A percentile compares a stretch with the other conserved stretches of the same genome.
phyloP scores from a whole-genome alignment of 495 filamentous ascomycete genomes.

The Poronia punctata region DNA sequence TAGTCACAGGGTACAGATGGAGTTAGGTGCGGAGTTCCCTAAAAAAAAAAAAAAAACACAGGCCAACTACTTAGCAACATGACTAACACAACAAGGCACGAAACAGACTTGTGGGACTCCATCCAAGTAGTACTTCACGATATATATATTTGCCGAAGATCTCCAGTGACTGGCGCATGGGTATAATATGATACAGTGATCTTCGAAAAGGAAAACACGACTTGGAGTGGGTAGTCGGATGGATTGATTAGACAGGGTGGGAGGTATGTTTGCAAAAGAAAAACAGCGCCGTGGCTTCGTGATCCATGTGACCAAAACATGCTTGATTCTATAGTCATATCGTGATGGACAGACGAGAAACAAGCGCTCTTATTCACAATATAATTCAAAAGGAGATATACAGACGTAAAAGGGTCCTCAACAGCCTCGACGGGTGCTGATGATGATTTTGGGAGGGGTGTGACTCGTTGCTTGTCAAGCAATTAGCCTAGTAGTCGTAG shows the following conservation, averaged over 20 bases:
- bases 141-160: neutral
- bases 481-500: conserved; percentile 33
- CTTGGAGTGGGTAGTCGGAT: neutral
- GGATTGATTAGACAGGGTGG: neutral
- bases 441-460: too few relatives aligned
- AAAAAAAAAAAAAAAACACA: too few relatives aligned
- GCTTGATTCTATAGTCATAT: neutral
- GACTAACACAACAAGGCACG: too few relatives aligned
- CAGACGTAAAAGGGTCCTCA: neutral
- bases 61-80: neutral
- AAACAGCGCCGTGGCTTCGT: conserved; percentile 1
- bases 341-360: too few relatives aligned
- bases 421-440: neutral
- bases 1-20: too few relatives aligned
- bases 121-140: neutral
- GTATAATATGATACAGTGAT: conserved; percentile 2
- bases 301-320: neutral
- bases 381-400: too few relatives aligned
- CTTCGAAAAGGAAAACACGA: neutral
- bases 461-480: too few relatives aligned
- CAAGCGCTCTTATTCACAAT: too few relatives aligned
- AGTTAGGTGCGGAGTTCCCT: too few relatives aligned
- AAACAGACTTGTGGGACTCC: too few relatives aligned
- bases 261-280: neutral
- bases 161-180: conserved; percentile 1